These are phyloP conservation scores for Pyricularia sp. DNA, from an alignment of 2,329 filamentous ascomycete species.

Conservation along the genomic window DNA sequence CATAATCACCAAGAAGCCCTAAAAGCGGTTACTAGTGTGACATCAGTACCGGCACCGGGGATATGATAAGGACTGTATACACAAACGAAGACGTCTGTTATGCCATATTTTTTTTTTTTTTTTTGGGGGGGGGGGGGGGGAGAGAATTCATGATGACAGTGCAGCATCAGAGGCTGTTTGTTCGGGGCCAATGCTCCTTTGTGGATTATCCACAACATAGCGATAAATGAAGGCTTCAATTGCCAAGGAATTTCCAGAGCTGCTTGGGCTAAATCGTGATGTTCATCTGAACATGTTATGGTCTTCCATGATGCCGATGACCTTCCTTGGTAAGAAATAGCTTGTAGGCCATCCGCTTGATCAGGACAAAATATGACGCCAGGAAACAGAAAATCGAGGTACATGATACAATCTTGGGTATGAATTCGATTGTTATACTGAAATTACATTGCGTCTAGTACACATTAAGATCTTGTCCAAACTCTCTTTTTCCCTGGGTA, in stretches of 20 bases:
- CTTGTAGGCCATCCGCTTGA: no score
- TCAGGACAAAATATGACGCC: no score
- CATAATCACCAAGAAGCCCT: not conserved
- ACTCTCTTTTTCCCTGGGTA: not conserved
- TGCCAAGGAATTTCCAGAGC: not conserved
- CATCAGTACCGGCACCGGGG: not conserved
- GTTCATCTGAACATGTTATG: not conserved
- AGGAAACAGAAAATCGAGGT: not conserved
- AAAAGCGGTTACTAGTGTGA: not conserved
- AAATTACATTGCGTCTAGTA: not conserved
- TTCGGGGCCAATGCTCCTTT: not conserved
- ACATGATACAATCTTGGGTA: not conserved
- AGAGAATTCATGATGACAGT: not conserved
- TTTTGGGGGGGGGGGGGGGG: no score
- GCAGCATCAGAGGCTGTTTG: not conserved
- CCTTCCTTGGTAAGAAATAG: no score
- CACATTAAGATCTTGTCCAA: not conserved
- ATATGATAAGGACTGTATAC: not conserved
- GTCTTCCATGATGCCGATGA: not conserved
- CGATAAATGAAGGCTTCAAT: not conserved
- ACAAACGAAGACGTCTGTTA: not conserved
- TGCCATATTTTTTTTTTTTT: not conserved
- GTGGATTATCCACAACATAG: not conserved
- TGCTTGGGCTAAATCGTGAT: not conserved
- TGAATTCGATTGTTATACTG: not conserved